These are phyloP conservation scores for Dendrocalamus sinicus DNA, from an alignment of 176 grass and related monocot genomes.

Conservation along the genomic window DNA sequence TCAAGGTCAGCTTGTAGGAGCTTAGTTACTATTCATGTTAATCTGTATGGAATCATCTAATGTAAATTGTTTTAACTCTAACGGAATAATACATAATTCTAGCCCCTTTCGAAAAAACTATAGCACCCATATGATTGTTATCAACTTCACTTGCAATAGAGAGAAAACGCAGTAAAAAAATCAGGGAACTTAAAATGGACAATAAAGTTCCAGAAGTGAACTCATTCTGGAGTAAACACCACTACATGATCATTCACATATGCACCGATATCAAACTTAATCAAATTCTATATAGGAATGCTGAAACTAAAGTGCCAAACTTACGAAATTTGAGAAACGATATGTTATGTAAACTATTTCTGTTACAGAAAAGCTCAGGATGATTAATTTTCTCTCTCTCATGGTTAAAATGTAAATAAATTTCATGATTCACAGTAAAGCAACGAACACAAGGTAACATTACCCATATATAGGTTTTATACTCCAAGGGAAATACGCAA, in stretches of 20 bases:
- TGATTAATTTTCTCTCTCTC: background rate
- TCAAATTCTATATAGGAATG: background rate
- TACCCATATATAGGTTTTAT: slow-evolving; percentile 85
- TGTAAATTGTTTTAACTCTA: background rate
- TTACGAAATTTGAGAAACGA: background rate
- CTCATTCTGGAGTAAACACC: background rate
- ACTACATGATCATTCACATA: background rate
- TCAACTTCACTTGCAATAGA: background rate
- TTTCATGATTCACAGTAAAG: background rate
- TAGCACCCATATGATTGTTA: background rate
- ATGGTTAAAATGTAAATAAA: background rate
- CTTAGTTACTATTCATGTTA: background rate
- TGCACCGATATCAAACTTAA: slow-evolving; percentile 2
- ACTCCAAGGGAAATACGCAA: slow-evolving; percentile 82
- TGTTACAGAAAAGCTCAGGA: background rate
- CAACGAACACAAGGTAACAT: slow-evolving; percentile 2
- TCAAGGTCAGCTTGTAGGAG: background rate
- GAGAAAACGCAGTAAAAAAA: background rate
- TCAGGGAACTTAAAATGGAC: background rate
- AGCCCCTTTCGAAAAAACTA: background rate
- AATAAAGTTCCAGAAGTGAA: background rate
- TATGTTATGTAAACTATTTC: background rate
- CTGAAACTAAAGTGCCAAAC: background rate
- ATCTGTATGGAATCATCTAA: slow-evolving; percentile 5
- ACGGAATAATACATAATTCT: background rate